Percentiles rank a stretch among this genome's conserved stretches.
Evolutionary conservation across 1,139 yeast species (phyloP).

Genomic region (Torulaspora pretoriensis): DNA sequence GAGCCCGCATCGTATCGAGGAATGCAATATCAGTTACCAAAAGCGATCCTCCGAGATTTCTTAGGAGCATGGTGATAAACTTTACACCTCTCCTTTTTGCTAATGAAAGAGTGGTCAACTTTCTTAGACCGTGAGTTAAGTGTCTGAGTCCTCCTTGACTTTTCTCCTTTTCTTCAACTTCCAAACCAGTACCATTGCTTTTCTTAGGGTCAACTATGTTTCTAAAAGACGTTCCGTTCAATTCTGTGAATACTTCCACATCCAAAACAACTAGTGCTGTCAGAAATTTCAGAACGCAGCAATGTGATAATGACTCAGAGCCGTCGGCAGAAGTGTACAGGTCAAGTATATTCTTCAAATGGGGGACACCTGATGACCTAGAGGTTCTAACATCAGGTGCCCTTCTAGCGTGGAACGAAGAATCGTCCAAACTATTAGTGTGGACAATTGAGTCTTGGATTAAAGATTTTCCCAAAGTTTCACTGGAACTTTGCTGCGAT

Average conservation of each 20-base stretch:
- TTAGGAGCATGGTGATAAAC: constrained; percentile 28
- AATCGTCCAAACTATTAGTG: constrained; percentile 8
- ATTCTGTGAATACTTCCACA: constrained; percentile 25
- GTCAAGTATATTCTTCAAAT: constrained; percentile 24
- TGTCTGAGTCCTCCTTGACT: constrained; percentile 23
- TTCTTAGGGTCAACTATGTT: constrained; percentile 22
- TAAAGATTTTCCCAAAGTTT: constrained; percentile 1
- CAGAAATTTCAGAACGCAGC: constrained; percentile 28
- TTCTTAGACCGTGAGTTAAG: constrained; percentile 26
- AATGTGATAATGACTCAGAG: constrained; percentile 29
- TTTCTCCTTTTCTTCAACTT: constrained; percentile 14
- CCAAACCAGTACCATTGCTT: background rate
- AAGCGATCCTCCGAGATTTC: constrained; percentile 28
- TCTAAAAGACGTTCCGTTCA: constrained; percentile 27
- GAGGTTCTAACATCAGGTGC: constrained; percentile 3
- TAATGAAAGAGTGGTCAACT: constrained; percentile 21
- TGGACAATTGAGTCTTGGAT: constrained; percentile 6
- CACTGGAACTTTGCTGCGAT: constrained; percentile 2
- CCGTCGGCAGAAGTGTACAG: constrained; percentile 23
- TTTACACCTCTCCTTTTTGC: constrained; percentile 23
- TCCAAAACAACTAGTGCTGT: constrained; percentile 28
- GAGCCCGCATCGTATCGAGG: constrained; percentile 27
- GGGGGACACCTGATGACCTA: constrained; percentile 15
- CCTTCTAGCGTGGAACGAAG: background rate
- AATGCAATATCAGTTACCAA: constrained; percentile 29